Evolutionary conservation across 192 early-diverging fungal species (phyloP), one percentile per base, ranked within the genome.

Genomic region (Glomus cerebriforme): DNA sequence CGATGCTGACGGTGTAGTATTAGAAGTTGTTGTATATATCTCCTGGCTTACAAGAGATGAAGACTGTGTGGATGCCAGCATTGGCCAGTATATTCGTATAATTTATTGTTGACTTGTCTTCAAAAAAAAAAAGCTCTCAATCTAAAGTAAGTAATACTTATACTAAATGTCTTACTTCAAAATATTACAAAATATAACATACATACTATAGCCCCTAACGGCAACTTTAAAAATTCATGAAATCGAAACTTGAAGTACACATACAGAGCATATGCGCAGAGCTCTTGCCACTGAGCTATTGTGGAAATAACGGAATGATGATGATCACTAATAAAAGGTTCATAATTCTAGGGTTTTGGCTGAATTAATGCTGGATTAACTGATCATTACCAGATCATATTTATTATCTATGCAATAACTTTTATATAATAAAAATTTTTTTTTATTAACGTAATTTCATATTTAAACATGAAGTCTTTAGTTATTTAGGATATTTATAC

Each of bases 11-110:
- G 73, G 34, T 60, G 73, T 35, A 37, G 72, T 15, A 58, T n/a
- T 26, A 59, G 72, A 59, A 29, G 26, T 7, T n/a, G 54, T 0
- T 54, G 73, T 49, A 45, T 34, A 75, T 15, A 19, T 58, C 49
- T 75, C 73, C 31, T 75, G 54, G 19, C 54, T 32, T 31, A 75
- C 73, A 75, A 75, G 73, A 73, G 71, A 58, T 32, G 73, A 59
- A 60, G 73, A 26, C n/a, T 54, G 13, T 31, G 73, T 68, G 37
- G 66, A 10, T 68, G 66, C 35, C 22, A 68, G 66, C 66, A 68
- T 68, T 68, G 15, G 66, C 66, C 39, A 68, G 17, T 68, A 34
- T 68, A 68, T 7, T 64, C 29, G 27, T 64, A 29, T 27, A 29
- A 7, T 27, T 29, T 26, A 4, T 13, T 29, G 15, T 31, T 29